Conservation (phyloP, 1,139 yeast genomes). For the Candida smagusa region DNA sequence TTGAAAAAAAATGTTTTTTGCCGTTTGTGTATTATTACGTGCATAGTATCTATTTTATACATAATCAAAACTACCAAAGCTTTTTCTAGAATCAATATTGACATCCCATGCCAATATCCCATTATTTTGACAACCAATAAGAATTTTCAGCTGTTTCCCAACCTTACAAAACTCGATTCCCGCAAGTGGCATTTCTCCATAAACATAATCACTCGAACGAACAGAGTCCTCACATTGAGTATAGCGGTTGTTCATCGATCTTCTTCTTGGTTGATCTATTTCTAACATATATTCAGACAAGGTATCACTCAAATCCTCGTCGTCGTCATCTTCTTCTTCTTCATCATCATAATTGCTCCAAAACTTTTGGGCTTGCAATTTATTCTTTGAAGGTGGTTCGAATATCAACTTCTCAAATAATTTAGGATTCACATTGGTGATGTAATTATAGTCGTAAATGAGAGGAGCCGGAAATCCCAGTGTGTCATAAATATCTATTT, state of each 20-base stretch:
- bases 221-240: constrained; percentile 12
- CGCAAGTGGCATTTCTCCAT: constrained; percentile 46
- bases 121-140: constrained; percentile 44
- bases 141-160: constrained; percentile 24
- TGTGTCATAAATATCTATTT: constrained; percentile 14
- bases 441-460: constrained; percentile 44
- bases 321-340: constrained; percentile 2
- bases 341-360: constrained; percentile 1
- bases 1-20: background rate
- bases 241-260: too few species aligned
- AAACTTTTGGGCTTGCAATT: constrained; percentile 19
- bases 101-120: constrained; percentile 45
- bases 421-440: constrained; percentile 37
- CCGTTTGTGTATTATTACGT: background rate
- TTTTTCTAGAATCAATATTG: constrained; percentile 38
- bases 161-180: constrained; percentile 37
- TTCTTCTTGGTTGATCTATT: too few species aligned
- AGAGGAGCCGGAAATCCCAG: constrained; percentile 35
- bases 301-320: background rate
- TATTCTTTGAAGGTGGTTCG: constrained; percentile 20
- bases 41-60: constrained; percentile 14
- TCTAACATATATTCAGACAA: too few species aligned
- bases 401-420: constrained; percentile 38
- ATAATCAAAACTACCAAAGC: constrained; percentile 36
- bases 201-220: constrained; percentile 29